These are phyloP conservation scores for Candida mattraensis DNA, from an alignment of 805 yeast genomes.

Conservation along the genomic window DNA sequence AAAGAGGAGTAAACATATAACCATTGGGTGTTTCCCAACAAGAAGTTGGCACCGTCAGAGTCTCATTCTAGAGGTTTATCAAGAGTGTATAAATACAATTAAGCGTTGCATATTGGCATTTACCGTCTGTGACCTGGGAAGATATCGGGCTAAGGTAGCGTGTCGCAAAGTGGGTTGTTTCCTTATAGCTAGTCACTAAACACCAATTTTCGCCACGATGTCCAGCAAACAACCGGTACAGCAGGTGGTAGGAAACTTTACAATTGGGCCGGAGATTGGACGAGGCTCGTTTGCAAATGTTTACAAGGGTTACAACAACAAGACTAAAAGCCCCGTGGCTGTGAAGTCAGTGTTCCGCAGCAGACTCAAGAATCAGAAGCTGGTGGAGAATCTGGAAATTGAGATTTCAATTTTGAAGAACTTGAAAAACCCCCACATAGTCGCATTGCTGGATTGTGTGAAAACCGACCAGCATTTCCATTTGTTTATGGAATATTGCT, in stretches of 20 bases:
- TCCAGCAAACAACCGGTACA: conserved; percentile 6
- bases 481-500: conserved; percentile 93
- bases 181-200: no score
- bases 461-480: conserved; percentile 77
- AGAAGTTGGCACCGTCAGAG: no score
- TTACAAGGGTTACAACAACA: conserved; percentile 70
- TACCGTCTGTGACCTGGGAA: no score
- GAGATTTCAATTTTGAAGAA: conserved; percentile 88
- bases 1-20: no score
- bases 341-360: conserved; percentile 84
- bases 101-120: no score
- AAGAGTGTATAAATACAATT: no score
- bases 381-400: conserved; percentile 86
- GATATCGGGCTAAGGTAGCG: no score
- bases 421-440: conserved; percentile 91
- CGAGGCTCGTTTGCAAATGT: conserved; percentile 96
- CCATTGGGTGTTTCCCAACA: no score
- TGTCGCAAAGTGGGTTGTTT: no score
- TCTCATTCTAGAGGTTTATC: no score
- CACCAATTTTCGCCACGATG: conserved; percentile 7
- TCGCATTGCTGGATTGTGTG: conserved; percentile 77
- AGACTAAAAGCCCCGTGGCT: conserved; percentile 68
- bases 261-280: conserved; percentile 84
- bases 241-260: conserved; percentile 46
- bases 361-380: conserved; percentile 78